A percentile compares a stretch with the other conserved stretches of the same genome.
These are phyloP conservation scores for Pythium coloratum DNA, from an alignment of 352 stramenopile genomes.

Conservation along the genomic window DNA sequence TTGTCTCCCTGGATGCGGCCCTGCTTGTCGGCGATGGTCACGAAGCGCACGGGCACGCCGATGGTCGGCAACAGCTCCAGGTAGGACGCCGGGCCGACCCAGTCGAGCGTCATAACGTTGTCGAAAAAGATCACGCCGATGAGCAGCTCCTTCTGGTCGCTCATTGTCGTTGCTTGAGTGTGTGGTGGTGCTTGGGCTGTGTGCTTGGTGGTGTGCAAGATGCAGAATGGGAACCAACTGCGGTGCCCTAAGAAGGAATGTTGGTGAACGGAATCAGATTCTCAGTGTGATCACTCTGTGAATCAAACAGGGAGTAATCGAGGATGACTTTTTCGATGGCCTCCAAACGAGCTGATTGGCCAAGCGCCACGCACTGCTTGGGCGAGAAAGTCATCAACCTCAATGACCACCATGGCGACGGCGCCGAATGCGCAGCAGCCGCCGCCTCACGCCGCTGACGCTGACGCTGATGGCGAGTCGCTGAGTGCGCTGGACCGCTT, in stretches of 20 bases:
- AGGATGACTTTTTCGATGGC: not conserved
- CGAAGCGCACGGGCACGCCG: slow-evolving; percentile 45
- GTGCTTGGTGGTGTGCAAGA: not conserved
- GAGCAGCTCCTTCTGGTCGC: slow-evolving; percentile 22
- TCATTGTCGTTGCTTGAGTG: not conserved
- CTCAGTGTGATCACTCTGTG: not conserved
- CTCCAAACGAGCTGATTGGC: slow-evolving; percentile 10
- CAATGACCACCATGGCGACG: not conserved
- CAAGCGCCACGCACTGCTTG: not conserved
- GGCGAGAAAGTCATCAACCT: not conserved
- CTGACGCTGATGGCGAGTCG: not conserved
- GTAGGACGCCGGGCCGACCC: slow-evolving; percentile 55
- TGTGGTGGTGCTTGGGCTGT: not conserved
- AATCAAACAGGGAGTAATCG: not conserved
- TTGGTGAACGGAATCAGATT: not conserved
- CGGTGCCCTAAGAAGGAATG: not conserved
- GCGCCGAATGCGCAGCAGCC: not conserved
- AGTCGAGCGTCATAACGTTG: slow-evolving; percentile 60
- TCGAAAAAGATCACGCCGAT: slow-evolving; percentile 67
- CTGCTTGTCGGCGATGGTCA: slow-evolving; percentile 42
- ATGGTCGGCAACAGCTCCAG: slow-evolving; percentile 53
- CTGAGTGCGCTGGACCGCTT: slow-evolving; percentile 45
- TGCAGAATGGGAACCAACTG: not conserved
- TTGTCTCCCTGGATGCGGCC: slow-evolving; percentile 41
- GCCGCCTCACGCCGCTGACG: not conserved